Conservation (phyloP, 2,329 filamentous ascomycete genomes). For the Neofusicoccum cordaticola region DNA sequence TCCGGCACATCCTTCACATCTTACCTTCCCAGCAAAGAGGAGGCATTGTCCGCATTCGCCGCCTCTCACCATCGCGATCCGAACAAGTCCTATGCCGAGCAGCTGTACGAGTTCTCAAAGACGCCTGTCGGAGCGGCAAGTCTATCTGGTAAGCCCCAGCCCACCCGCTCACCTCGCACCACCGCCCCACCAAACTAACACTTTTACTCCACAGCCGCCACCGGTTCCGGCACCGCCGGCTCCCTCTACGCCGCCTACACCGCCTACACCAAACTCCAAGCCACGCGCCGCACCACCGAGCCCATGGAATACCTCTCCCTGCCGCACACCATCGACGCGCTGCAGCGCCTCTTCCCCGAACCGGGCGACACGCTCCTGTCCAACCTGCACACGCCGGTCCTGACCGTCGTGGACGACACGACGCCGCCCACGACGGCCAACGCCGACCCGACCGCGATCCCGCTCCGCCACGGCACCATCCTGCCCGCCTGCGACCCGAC, state of each 20-base stretch:
- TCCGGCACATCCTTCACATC: slow-evolving; percentile 48
- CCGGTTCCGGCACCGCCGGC: slow-evolving; percentile 47
- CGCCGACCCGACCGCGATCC: slow-evolving; percentile 25
- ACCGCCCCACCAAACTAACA: no score
- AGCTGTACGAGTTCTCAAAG: slow-evolving; percentile 50
- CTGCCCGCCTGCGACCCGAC: slow-evolving; percentile 49
- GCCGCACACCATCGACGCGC: slow-evolving; percentile 43
- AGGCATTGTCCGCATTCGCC: slow-evolving; percentile 45
- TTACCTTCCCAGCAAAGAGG: slow-evolving; percentile 45
- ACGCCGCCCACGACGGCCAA: slow-evolving; percentile 36
- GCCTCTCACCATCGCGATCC: slow-evolving; percentile 45
- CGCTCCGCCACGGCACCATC: slow-evolving; percentile 46
- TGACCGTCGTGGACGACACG: slow-evolving; percentile 47
- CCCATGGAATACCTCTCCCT: slow-evolving; percentile 49
- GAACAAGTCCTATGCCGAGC: slow-evolving; percentile 49
- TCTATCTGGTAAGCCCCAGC: slow-evolving; percentile 34
- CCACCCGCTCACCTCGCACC: no score
- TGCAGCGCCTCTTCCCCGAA: slow-evolving; percentile 37
- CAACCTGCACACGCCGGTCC: slow-evolving; percentile 46
- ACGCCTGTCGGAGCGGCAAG: slow-evolving; percentile 51
- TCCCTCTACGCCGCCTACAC: slow-evolving; percentile 49
- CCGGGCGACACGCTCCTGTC: slow-evolving; percentile 33
- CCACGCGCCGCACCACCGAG: slow-evolving; percentile 29
- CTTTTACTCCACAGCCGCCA: slow-evolving; percentile 33
- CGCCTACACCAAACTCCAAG: slow-evolving; percentile 41